Base-by-base conservation (phyloP, 2,329 filamentous ascomycete genomes). In the Exophiala mesophila region DNA sequence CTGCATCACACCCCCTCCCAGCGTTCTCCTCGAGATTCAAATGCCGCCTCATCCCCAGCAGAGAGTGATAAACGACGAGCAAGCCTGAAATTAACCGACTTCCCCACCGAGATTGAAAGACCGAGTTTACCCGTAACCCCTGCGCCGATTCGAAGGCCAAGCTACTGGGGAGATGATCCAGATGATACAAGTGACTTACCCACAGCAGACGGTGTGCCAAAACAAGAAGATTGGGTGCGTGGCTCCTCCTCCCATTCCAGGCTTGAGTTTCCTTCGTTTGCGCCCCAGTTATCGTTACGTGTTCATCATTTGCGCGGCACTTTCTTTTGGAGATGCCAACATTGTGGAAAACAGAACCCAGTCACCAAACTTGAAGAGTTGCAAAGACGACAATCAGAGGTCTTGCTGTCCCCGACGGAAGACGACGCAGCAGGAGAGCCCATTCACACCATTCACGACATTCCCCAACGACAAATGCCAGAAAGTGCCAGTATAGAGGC, bases 221-320 rank as follows among this genome's bases (percentile, higher is more conserved):
- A 79, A 63, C 89, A 95, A 74, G 76, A 79, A 61, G 87, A 95
- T 65, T 96, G 90, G 90, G 88, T 95, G 88, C 83, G 87, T 87
- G 74, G 44, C 31, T 56, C 51, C 42, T 50, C 52, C 44, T 54
- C 53, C 50, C 74, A 54, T 30, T 44, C 44, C 37, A 39, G 50
- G 21, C 53, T 44, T 46, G 41, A 35, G 37, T 53, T 47, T 43
- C 36, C 49, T 45, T 41, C 36, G 53, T 50, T 49, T 17, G 39
- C 42, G 40, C 18, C 46, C 38, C 41, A 39, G 41, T 43, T 52
- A 35, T 47, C 23, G 23, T 26, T 26, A 12, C 23, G 23, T 26
- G 23, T 17, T 19, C 15, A 41, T 49, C 43, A 49, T 43, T 40
- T 46, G 39, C 36, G 23, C 37, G 46, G 41, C 39, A 66, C 54